phyloP scores from a whole-genome alignment of 2,329 filamentous ascomycete genomes.

The Fusarium sp. region DNA sequence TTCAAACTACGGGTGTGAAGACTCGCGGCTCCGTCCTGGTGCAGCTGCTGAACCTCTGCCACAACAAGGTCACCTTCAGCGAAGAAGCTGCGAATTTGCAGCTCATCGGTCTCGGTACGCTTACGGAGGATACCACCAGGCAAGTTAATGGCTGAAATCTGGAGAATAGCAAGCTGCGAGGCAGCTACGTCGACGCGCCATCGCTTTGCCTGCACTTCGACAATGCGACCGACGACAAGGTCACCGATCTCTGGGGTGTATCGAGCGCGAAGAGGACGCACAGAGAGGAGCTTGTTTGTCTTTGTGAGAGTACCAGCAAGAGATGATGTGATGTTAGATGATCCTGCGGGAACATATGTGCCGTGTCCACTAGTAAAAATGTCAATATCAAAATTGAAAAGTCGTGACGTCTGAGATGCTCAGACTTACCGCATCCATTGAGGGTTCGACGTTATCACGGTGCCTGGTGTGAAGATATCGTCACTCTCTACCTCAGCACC shows the following conservation, averaged over 20 bases:
- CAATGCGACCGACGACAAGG: slow-evolving; percentile 91
- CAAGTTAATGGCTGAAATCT: slow-evolving; percentile 91
- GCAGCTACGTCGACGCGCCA: slow-evolving; percentile 97
- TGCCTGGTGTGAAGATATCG: slow-evolving; percentile 86
- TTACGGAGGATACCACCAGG: slow-evolving; percentile 92
- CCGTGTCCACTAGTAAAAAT: slow-evolving; percentile 79
- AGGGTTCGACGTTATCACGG: slow-evolving; percentile 87
- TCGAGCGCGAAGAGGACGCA: slow-evolving; percentile 88
- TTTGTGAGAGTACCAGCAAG: slow-evolving; percentile 90
- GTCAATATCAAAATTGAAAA: slow-evolving; percentile 19
- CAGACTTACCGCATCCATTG: slow-evolving; percentile 87
- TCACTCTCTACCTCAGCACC: slow-evolving; percentile 58
- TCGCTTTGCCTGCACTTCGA: slow-evolving; percentile 90
- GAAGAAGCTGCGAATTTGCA: slow-evolving; percentile 98
- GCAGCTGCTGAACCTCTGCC: slow-evolving; percentile 92
- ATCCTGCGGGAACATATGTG: slow-evolving; percentile 76
- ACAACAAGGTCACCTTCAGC: slow-evolving; percentile 93
- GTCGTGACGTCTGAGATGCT: slow-evolving; percentile 7
- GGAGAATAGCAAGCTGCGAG: slow-evolving; percentile 84
- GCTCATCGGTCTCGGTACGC: slow-evolving; percentile 93
- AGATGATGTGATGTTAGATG: slow-evolving; percentile 83
- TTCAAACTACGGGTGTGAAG: slow-evolving; percentile 91
- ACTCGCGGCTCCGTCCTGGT: slow-evolving; percentile 85
- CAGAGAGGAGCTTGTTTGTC: slow-evolving; percentile 96
- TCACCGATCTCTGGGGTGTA: slow-evolving; percentile 98